Percentiles rank a stretch among this genome's conserved stretches.
Conservation (phyloP, 73 alveolate genomes). For the Stentor roeselii region DNA sequence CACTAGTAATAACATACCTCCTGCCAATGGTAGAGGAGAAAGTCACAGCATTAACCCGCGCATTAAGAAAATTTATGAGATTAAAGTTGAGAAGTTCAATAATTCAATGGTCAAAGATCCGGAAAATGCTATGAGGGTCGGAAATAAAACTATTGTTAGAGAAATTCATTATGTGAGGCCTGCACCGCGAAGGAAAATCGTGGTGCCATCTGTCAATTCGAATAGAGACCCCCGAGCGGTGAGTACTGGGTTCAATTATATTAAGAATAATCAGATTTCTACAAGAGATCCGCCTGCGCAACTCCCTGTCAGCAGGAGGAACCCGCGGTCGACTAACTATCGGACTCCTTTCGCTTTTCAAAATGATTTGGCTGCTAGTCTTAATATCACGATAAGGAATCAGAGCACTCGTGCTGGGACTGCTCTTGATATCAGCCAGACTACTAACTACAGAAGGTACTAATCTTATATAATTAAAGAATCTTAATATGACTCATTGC, state of each 20-base stretch:
- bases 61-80: neutral
- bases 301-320: neutral
- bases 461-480: no score
- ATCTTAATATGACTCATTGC: no score
- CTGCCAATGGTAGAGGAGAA: neutral
- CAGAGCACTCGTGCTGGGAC: conserved; percentile 1
- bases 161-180: neutral
- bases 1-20: neutral
- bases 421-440: neutral
- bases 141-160: neutral
- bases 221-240: neutral
- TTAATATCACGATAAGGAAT: neutral
- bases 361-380: neutral
- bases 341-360: neutral
- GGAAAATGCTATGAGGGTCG: neutral
- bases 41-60: neutral
- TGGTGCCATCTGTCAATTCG: neutral
- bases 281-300: neutral
- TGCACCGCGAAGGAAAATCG: neutral
- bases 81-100: neutral
- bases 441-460: no score
- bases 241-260: neutral
- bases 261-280: neutral
- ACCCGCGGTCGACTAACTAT: neutral
- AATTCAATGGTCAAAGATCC: neutral